Percentiles rank a stretch among this genome's conserved stretches.
Conservation (phyloP, 129 eudicot species). For the Centaurea solstitialis region DNA sequence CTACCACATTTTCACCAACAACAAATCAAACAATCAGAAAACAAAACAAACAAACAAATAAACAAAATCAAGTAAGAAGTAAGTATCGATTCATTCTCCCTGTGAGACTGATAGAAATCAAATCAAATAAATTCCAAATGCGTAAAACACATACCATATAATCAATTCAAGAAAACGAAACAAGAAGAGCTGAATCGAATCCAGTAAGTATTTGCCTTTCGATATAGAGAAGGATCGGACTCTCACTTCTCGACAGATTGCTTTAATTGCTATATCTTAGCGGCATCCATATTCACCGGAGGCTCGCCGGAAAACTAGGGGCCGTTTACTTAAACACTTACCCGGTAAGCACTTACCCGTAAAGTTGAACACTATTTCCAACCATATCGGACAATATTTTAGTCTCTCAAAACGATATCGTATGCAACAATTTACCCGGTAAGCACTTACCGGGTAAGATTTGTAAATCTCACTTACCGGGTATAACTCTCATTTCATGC, state of each 20-base stretch:
- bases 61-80: not conserved
- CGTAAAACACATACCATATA: not conserved
- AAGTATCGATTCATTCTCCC: constrained; percentile 14
- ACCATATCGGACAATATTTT: too few species aligned
- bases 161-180: not conserved
- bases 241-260: constrained; percentile 53
- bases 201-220: constrained; percentile 38
- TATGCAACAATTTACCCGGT: too few species aligned
- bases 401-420: too few species aligned
- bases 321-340: too few species aligned
- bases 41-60: too few species aligned
- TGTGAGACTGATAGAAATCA: constrained; percentile 37
- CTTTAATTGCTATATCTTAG: constrained; percentile 43
- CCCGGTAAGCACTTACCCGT: too few species aligned
- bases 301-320: not conserved
- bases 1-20: not conserved
- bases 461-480: too few species aligned
- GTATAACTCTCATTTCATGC: too few species aligned
- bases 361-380: too few species aligned
- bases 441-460: too few species aligned
- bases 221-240: constrained; percentile 57
- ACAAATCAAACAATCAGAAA: not conserved
- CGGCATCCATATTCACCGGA: constrained; percentile 50
- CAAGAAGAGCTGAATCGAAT: not conserved
- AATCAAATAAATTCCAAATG: not conserved